These are phyloP conservation scores for Vaccinium macrocarpon DNA, from an alignment of 148 eudicot species.

Conservation along the genomic window DNA sequence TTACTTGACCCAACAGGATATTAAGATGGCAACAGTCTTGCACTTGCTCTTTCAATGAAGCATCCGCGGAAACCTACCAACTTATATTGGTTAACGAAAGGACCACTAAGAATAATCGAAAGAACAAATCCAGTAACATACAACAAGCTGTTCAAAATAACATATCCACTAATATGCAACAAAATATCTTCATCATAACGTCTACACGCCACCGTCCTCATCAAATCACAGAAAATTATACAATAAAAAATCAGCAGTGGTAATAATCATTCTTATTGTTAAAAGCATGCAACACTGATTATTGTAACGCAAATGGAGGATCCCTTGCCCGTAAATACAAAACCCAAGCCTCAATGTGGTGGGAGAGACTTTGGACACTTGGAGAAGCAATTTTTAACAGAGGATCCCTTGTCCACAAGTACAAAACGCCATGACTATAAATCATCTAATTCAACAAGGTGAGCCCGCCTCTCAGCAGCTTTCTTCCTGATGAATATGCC, in stretches of 20 bases:
- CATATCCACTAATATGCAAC: neutral
- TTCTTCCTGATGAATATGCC: slow-evolving; percentile 87
- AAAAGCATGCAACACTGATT: slow-evolving; percentile 1
- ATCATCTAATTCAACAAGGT: slow-evolving; percentile 79
- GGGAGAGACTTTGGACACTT: neutral
- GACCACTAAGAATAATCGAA: neutral
- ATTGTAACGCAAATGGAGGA: neutral
- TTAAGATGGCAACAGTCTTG: neutral
- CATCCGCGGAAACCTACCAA: neutral
- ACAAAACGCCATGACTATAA: slow-evolving; percentile 23
- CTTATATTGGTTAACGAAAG: neutral
- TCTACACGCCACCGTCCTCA: neutral
- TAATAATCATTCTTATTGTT: neutral
- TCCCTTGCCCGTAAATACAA: neutral
- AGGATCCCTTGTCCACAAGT: neutral
- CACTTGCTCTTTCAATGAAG: neutral
- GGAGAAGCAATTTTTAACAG: neutral
- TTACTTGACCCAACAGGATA: neutral
- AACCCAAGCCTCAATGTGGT: neutral
- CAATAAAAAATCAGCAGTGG: neutral
- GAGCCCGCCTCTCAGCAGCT: slow-evolving; percentile 97
- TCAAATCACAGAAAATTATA: neutral
- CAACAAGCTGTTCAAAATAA: neutral
- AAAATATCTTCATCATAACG: neutral
- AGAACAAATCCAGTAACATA: neutral